phyloP scores from a whole-genome alignment of 208 protist species.

The Leishmania aethiopica region DNA sequence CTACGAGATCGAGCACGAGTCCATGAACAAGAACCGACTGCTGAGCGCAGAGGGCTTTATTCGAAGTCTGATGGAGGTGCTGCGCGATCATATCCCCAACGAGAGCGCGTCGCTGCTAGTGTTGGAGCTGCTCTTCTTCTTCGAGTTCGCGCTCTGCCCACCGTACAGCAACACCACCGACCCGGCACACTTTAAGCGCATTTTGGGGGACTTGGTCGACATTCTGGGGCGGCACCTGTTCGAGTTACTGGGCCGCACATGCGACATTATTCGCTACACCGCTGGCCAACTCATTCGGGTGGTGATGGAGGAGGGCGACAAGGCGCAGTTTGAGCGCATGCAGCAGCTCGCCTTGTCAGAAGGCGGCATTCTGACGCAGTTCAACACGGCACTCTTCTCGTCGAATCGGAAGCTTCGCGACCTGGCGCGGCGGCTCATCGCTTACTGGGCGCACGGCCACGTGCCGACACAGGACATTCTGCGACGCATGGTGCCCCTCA shows the following conservation, averaged over 20 bases:
- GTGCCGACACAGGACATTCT: conserved; percentile 81
- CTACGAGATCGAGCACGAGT: conserved; percentile 90
- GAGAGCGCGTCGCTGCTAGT: conserved; percentile 87
- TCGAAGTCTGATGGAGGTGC: conserved; percentile 60
- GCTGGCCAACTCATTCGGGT: conserved; percentile 91
- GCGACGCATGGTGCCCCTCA: conserved; percentile 85
- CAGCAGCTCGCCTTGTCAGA: conserved; percentile 84
- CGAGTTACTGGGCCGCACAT: conserved; percentile 75
- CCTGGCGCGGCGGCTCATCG: conserved; percentile 81
- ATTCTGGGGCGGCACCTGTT: conserved; percentile 78
- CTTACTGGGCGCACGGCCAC: conserved; percentile 88
- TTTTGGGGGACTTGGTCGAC: conserved; percentile 73
- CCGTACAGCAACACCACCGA: conserved; percentile 92
- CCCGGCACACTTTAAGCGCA: conserved; percentile 55
- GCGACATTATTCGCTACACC: conserved; percentile 77
- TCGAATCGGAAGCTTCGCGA: conserved; percentile 72
- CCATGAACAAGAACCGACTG: conserved; percentile 90
- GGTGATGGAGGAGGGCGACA: conserved; percentile 91
- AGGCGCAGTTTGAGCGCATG: conserved; percentile 80
- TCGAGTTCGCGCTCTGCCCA: conserved; percentile 90
- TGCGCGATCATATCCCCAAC: conserved; percentile 67
- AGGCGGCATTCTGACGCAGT: conserved; percentile 87
- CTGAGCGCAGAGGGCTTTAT: conserved; percentile 73
- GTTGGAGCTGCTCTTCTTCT: conserved; percentile 83
- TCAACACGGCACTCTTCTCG: conserved; percentile 82